phyloP scores from a whole-genome alignment of 2,329 filamentous ascomycete species.

The Aureobasidium sp. region DNA sequence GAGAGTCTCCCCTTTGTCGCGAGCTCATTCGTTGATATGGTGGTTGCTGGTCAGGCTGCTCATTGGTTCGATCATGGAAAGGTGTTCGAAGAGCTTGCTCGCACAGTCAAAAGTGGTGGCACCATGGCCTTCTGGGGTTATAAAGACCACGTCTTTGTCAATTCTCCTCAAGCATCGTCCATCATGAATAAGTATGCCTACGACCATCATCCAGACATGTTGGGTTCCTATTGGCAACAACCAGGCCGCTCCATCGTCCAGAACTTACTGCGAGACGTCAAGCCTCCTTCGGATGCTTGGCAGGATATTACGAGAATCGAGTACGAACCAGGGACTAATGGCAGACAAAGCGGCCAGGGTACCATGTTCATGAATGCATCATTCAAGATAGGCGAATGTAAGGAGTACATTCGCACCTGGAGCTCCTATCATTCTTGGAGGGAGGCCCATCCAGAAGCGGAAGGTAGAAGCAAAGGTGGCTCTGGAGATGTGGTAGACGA shows the following conservation, averaged over 20 bases:
- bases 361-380: conserved; percentile 47
- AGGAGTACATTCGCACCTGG: conserved; percentile 56
- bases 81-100: conserved; percentile 50
- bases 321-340: conserved; percentile 49
- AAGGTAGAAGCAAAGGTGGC: conserved; percentile 48
- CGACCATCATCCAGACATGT: conserved; percentile 38
- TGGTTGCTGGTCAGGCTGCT: conserved; percentile 49
- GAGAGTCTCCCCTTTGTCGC: conserved; percentile 46
- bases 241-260: conserved; percentile 48
- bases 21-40: conserved; percentile 46
- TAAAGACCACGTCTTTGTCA: conserved; percentile 55
- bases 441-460: conserved; percentile 46
- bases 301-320: conserved; percentile 46
- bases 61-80: conserved; percentile 59
- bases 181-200: conserved; percentile 53
- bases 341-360: conserved; percentile 34
- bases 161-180: conserved; percentile 44
- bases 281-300: conserved; percentile 48
- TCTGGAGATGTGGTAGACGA: conserved; percentile 56
- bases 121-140: conserved; percentile 62
- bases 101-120: conserved; percentile 49
- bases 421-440: conserved; percentile 55
- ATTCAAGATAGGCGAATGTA: conserved; percentile 51
- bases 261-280: conserved; percentile 45
- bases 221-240: conserved; percentile 57